Evolutionary conservation across 2,329 filamentous ascomycete genomes (phyloP).

Genomic region (Diaporthe ampelina): DNA sequence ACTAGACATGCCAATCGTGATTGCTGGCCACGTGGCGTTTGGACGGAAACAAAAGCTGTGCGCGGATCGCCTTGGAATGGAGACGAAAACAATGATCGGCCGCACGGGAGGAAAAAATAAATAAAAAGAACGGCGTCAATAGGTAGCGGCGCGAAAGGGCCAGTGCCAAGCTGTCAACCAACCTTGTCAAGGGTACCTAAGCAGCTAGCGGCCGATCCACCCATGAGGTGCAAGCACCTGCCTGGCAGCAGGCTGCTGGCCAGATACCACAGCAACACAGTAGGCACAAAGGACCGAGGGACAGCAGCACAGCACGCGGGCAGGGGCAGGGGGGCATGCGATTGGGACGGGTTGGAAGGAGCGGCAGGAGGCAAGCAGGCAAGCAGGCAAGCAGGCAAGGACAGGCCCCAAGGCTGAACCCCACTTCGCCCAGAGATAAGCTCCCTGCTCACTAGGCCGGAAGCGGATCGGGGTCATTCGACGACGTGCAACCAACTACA

Average conservation of each 20-base stretch:
- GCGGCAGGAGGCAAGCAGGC: neutral
- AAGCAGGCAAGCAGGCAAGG: neutral
- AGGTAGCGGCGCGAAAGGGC: no score
- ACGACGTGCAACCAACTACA: neutral
- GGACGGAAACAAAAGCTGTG: neutral
- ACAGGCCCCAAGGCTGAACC: constrained; percentile 24
- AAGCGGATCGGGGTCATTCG: neutral
- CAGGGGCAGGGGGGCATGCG: no score
- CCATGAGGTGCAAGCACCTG: constrained; percentile 11
- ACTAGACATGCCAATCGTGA: neutral
- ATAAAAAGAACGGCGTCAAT: no score
- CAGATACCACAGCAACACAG: no score
- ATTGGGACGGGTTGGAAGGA: neutral
- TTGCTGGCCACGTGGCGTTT: neutral
- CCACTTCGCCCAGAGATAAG: constrained; percentile 31
- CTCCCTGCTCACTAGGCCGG: constrained; percentile 6
- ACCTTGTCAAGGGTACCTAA: neutral
- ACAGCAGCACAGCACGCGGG: neutral
- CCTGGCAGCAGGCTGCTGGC: neutral
- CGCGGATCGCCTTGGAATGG: neutral
- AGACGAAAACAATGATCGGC: no score
- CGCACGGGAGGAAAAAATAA: no score
- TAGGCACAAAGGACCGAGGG: neutral
- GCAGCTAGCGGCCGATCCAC: constrained; percentile 10
- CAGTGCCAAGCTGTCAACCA: constrained; percentile 1